Percentiles rank a stretch among this genome's conserved stretches.
Conservation (phyloP, 768 basidiomycete genomes). For the Austroboletus eburneus region DNA sequence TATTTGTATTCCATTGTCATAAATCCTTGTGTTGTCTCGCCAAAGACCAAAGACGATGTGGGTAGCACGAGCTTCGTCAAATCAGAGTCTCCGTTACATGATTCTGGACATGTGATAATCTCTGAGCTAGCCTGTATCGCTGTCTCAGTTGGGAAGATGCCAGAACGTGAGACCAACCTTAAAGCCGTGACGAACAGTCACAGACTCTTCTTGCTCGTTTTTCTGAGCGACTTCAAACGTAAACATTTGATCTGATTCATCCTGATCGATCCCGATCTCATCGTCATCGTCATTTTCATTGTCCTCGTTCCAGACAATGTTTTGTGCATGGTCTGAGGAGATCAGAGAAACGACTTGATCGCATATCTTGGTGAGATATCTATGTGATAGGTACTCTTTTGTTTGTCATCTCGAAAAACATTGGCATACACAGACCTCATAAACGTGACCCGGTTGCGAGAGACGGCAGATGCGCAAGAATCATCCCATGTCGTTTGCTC, state of each 20-base stretch:
- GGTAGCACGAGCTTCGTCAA: conserved; percentile 5
- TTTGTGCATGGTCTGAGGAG: conserved; percentile 42
- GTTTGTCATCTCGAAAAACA: background rate
- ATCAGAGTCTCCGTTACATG: conserved; percentile 3
- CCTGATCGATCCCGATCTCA: conserved; percentile 25
- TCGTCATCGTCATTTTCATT: conserved; percentile 21
- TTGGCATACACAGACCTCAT: conserved; percentile 43
- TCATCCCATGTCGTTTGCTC: conserved; percentile 59
- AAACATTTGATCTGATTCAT: conserved; percentile 45
- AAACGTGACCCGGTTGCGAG: conserved; percentile 54
- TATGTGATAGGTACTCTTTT: conserved; percentile 12
- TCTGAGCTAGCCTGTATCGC: conserved; percentile 10
- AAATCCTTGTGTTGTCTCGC: conserved; percentile 41
- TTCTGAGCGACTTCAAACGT: conserved; percentile 53
- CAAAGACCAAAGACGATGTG: conserved; percentile 32
- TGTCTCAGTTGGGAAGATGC: background rate
- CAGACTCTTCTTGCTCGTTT: conserved; percentile 51
- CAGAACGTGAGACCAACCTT: conserved; percentile 25
- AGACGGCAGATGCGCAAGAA: conserved; percentile 38
- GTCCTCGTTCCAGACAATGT: conserved; percentile 43
- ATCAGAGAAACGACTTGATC: conserved; percentile 53
- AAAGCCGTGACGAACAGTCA: conserved; percentile 42
- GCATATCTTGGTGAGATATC: conserved; percentile 56
- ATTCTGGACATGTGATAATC: conserved; percentile 9
- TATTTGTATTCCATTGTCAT: conserved; percentile 30